Evolutionary conservation across 192 early-diverging fungal species (phyloP), one percentile per base, ranked within the genome.

Genomic region (Paraglomus brasilianum): DNA sequence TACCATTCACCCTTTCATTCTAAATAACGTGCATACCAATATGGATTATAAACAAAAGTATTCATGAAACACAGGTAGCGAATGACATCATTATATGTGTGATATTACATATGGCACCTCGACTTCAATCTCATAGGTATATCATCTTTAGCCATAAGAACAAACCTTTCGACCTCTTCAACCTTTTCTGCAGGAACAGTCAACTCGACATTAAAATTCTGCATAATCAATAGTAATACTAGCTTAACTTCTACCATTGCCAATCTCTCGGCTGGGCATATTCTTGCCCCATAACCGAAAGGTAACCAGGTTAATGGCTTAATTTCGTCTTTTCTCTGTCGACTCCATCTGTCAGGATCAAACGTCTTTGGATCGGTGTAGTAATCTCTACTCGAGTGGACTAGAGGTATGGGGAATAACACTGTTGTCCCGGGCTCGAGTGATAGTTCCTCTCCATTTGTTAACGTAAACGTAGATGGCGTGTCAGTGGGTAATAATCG

Each of bases 121-220:
- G 58, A 19, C 22, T 21, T 41, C 2, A 63, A 24, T 63, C 47
- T 63, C 8, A 63, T 24, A 5, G 47, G 8, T 36, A 63, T 41
- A 63, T 63, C 61, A 63, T 63, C 47, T 43, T 63, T 63, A 21
- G 61, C 19, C 43, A 63, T 63, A 19, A 24, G 11, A 30, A 24
- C 43, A 14, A 63, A 63, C 30, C 61, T 63, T 45, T 63, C 61
- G 43, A 30, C 61, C 39, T 7, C 47, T 24, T 30, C 10, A 14
- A 63, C 9, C 22, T 63, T 45, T 14, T 47, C 61, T 13, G 17
- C 1, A 46, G 43, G 43, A 41, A 63, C 44, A 46, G 44, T 41
- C 42, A 63, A 47, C 22, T 63, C 44, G 5, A 63, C 7, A 22
- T 44, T 21, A 21, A 63, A 63, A 8, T 63, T 63, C 47, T 63